Percentiles rank a stretch among this genome's conserved stretches.
These are phyloP conservation scores for Hypoxylon fuscum DNA, from an alignment of 495 filamentous ascomycete genomes.

Conservation along the genomic window DNA sequence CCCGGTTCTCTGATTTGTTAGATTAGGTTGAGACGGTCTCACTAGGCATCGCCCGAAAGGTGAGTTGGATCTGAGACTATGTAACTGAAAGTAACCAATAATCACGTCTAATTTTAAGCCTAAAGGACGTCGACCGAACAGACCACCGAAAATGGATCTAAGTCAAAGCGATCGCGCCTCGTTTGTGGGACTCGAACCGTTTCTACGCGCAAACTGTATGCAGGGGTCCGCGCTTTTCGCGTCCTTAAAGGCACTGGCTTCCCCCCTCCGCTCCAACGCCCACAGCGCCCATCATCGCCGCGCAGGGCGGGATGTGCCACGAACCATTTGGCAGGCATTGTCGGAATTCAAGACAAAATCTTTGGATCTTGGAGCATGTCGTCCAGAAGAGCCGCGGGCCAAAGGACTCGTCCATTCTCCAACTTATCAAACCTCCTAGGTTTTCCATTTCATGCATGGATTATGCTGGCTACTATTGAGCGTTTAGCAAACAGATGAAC, in stretches of 20 bases:
- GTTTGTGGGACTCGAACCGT: conserved; percentile 34
- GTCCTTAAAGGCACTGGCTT: conserved; percentile 34
- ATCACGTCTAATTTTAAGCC: conserved; percentile 28
- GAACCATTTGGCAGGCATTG: conserved; percentile 24
- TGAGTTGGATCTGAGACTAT: conserved; percentile 21
- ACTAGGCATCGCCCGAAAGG: conserved; percentile 16
- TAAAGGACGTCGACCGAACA: conserved; percentile 19
- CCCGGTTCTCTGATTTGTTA: conserved; percentile 28
- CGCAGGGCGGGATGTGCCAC: conserved; percentile 20
- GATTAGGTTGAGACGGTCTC: conserved; percentile 29
- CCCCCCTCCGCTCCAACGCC: conserved; percentile 34
- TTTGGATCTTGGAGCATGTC: conserved; percentile 7
- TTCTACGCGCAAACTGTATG: conserved; percentile 33
- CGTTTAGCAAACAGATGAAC: conserved; percentile 26
- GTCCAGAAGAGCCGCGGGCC: background rate
- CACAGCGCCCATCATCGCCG: conserved; percentile 22
- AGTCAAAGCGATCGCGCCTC: conserved; percentile 16
- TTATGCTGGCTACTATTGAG: conserved; percentile 13
- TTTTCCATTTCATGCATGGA: too few relatives aligned
- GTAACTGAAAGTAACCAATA: conserved; percentile 25
- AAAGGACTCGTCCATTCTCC: background rate
- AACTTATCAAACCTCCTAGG: too few relatives aligned
- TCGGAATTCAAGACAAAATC: conserved; percentile 19
- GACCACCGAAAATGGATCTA: conserved; percentile 6
- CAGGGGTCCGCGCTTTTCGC: conserved; percentile 43